Evolutionary conservation across 2,329 filamentous ascomycete genomes (phyloP).

Genomic region (Trichophyton schoenleinii): DNA sequence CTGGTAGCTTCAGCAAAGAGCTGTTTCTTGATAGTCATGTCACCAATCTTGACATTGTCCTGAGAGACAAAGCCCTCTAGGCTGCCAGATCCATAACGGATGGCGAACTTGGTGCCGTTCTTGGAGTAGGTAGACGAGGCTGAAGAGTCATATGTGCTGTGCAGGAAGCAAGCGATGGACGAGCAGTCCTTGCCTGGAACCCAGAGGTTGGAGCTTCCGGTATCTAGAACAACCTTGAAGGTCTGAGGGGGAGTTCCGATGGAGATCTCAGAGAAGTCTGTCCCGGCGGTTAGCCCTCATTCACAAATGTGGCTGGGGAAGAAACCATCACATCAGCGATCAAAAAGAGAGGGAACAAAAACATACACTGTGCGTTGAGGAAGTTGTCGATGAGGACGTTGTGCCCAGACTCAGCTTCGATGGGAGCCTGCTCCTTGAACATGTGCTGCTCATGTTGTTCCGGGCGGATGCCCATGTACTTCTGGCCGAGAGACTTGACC

Average conservation of each 20-base stretch:
- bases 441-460: constrained; percentile 59
- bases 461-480: constrained; percentile 80
- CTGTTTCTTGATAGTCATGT: constrained; percentile 76
- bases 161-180: constrained; percentile 96
- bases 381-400: constrained; percentile 91
- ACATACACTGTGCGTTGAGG: constrained; percentile 93
- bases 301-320: not conserved
- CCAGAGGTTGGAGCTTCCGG: constrained; percentile 98
- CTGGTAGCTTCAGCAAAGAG: constrained; percentile 92
- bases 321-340: not conserved
- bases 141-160: constrained; percentile 89
- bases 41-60: constrained; percentile 75
- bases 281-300: constrained; percentile 5
- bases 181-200: constrained; percentile 80
- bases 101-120: constrained; percentile 87
- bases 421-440: constrained; percentile 57
- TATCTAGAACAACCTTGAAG: constrained; percentile 98
- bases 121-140: constrained; percentile 81
- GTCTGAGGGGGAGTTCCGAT: constrained; percentile 83
- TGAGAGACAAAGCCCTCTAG: constrained; percentile 88
- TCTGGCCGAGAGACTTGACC: constrained; percentile 73
- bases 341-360: not conserved
- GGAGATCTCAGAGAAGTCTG: constrained; percentile 93
- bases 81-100: constrained; percentile 88
- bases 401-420: constrained; percentile 56